Percentiles rank a stretch among this genome's conserved stretches.
Evolutionary conservation across 2,329 filamentous ascomycete species (phyloP).

Genomic region (Chalaropsis ovoidea): DNA sequence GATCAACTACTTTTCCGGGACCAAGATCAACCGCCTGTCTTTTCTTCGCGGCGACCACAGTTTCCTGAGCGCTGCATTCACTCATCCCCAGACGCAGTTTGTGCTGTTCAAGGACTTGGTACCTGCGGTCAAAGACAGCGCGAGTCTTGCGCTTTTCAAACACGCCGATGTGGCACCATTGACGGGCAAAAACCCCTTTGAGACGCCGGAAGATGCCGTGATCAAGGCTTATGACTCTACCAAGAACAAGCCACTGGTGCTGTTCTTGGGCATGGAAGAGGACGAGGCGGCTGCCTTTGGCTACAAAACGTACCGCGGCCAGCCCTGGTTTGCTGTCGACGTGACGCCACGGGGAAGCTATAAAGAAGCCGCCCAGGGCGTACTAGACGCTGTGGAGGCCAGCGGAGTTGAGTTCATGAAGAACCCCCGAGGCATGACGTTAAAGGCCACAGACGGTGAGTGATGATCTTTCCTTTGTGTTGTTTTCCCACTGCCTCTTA

Average conservation of each 20-base stretch:
- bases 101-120: conserved; percentile 69
- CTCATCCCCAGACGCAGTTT: conserved; percentile 57
- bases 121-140: conserved; percentile 51
- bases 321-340: conserved; percentile 83
- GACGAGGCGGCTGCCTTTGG: conserved; percentile 39
- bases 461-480: not conserved
- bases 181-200: conserved; percentile 62
- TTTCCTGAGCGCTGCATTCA: conserved; percentile 61
- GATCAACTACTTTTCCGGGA: conserved; percentile 75
- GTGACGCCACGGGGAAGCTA: conserved; percentile 61
- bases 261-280: conserved; percentile 81
- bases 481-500: not conserved
- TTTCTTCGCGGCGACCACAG: conserved; percentile 61
- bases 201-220: conserved; percentile 58
- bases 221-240: conserved; percentile 65
- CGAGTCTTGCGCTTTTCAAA: conserved; percentile 55
- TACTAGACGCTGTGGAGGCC: conserved; percentile 29
- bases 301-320: conserved; percentile 63
- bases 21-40: conserved; percentile 66
- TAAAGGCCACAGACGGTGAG: conserved; percentile 32
- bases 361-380: conserved; percentile 50
- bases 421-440: conserved; percentile 41
- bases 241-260: conserved; percentile 55
- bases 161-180: conserved; percentile 60
- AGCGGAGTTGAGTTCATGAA: conserved; percentile 23